Evolutionary conservation across 768 basidiomycete species (phyloP).

Genomic region (Calvatia gigantea): DNA sequence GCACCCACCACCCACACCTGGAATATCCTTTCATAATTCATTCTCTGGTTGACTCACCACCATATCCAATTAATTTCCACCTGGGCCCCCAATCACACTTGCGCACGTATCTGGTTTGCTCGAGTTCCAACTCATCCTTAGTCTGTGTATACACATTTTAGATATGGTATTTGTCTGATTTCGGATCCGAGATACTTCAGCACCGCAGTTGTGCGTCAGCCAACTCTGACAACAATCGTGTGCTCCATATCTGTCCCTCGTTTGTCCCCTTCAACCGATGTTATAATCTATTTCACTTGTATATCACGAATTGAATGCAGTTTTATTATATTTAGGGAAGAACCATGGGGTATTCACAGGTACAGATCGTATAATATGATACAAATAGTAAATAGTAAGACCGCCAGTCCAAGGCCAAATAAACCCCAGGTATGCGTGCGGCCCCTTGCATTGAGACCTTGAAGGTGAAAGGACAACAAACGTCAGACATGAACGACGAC

Average conservation of each 20-base stretch:
- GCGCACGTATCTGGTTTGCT: background rate
- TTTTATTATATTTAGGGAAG: background rate
- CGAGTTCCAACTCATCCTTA: background rate
- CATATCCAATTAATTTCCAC: no score
- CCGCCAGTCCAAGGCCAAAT: background rate
- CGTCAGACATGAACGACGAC: background rate
- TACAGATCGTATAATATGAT: background rate
- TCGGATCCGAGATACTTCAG: background rate
- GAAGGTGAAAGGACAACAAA: background rate
- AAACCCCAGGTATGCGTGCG: background rate
- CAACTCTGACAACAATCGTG: background rate
- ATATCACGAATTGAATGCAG: background rate
- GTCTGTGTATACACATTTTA: background rate
- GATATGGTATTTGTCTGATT: background rate
- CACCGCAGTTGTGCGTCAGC: background rate
- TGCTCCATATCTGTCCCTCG: background rate
- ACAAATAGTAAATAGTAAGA: background rate
- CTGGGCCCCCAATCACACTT: background rate
- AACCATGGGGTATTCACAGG: background rate
- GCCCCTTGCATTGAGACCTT: background rate
- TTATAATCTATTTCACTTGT: constrained; percentile 1
- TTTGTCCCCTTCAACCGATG: background rate
- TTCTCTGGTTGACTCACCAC: background rate
- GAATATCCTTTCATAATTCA: constrained; percentile 1
- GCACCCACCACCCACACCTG: constrained; percentile 15